Percentiles rank a stretch among this genome's conserved stretches.
Evolutionary conservation across 2,329 filamentous ascomycete species (phyloP).

Genomic region (Arthrobotrys megalospora): DNA sequence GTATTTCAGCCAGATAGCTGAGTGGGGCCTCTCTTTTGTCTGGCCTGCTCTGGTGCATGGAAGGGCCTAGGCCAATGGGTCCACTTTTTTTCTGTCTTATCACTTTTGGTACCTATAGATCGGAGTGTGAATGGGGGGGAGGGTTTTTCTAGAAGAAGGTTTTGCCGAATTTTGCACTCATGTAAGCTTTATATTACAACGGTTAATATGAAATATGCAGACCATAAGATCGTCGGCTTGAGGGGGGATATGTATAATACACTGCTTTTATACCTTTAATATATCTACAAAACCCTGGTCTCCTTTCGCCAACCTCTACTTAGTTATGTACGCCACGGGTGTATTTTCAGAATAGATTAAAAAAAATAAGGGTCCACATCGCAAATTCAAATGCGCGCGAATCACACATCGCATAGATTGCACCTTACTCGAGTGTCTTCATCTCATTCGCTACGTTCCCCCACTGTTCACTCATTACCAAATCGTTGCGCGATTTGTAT

Average conservation of each 20-base stretch:
- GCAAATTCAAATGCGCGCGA: background rate
- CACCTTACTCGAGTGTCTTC: constrained; percentile 7
- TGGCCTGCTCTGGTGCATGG: background rate
- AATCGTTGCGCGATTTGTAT: constrained; percentile 40
- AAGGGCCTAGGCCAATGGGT: background rate
- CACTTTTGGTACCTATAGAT: constrained; percentile 23
- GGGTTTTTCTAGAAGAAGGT: constrained; percentile 2
- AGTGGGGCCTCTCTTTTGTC: too few species aligned
- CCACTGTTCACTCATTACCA: constrained; percentile 23
- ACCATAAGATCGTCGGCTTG: background rate
- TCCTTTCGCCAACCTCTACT: background rate
- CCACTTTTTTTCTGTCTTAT: background rate
- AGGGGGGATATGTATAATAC: constrained; percentile 3
- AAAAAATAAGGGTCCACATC: background rate
- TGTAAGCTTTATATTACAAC: constrained; percentile 9
- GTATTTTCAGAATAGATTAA: background rate
- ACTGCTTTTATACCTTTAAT: background rate
- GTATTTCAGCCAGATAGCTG: background rate
- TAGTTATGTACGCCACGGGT: background rate
- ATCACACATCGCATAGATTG: too few species aligned
- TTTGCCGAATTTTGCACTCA: constrained; percentile 12
- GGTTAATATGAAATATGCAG: constrained; percentile 1
- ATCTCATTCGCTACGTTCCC: constrained; percentile 33
- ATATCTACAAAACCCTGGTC: background rate
- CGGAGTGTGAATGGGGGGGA: background rate